Evolutionary conservation across 108 stramenopile genomes (phyloP).

Genomic region (Mayamaea pseudoterrestris): DNA sequence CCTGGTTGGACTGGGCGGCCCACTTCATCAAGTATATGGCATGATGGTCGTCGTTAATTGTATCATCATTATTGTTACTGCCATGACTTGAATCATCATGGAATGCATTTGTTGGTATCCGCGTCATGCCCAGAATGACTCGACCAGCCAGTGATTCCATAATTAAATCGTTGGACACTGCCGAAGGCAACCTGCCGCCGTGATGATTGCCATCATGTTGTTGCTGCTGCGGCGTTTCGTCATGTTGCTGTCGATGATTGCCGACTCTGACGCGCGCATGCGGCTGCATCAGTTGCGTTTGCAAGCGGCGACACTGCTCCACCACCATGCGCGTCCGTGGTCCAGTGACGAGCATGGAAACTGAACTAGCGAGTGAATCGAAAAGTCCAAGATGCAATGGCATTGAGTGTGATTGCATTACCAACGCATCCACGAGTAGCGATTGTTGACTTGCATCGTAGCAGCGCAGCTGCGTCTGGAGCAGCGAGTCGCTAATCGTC

Average conservation of each 20-base stretch:
- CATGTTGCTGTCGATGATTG: conserved; percentile 14
- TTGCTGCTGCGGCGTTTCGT: conserved; percentile 6
- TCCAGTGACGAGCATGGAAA: conserved; percentile 36
- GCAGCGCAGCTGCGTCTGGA: neutral
- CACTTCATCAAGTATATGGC: conserved; percentile 20
- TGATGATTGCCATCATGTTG: conserved; percentile 1
- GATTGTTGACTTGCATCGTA: neutral
- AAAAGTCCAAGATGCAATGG: neutral
- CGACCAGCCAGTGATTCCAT: neutral
- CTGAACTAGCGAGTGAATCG: conserved; percentile 25
- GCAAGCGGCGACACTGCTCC: conserved; percentile 13
- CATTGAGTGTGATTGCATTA: neutral
- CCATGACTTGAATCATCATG: too few relatives aligned
- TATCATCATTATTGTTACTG: too few relatives aligned
- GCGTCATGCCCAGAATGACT: neutral
- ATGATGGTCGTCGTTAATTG: too few relatives aligned
- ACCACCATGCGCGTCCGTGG: conserved; percentile 9
- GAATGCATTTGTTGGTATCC: neutral
- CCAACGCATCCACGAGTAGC: conserved; percentile 3
- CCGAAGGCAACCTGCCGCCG: neutral
- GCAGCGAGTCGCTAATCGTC: neutral
- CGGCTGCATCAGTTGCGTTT: conserved; percentile 11
- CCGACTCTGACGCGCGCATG: conserved; percentile 29
- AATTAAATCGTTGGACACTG: neutral
- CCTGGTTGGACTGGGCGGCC: conserved; percentile 40